Conservation (phyloP, 495 filamentous ascomycete species). For the Lasiosphaeria hispida region DNA sequence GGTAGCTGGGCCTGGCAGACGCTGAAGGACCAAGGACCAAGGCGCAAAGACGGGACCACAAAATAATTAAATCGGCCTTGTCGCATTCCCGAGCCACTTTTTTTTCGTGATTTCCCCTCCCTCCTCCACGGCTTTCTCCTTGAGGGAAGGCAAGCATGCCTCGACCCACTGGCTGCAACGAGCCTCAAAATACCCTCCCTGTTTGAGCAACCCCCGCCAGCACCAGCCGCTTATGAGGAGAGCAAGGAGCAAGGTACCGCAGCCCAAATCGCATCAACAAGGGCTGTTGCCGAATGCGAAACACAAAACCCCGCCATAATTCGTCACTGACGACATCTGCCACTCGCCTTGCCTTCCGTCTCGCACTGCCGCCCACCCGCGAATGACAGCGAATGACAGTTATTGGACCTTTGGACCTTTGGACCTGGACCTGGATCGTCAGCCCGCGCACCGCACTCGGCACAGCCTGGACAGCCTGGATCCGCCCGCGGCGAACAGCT, state of each 20-base stretch:
- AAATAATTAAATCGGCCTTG: not conserved
- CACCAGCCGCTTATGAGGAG: slow-evolving; percentile 12
- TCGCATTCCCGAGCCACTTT: slow-evolving; percentile 1
- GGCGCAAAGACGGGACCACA: slow-evolving; percentile 1
- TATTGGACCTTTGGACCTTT: slow-evolving; percentile 4
- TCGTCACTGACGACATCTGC: slow-evolving; percentile 35
- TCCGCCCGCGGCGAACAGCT: slow-evolving; percentile 5
- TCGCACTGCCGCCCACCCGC: slow-evolving; percentile 3
- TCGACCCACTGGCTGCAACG: not conserved
- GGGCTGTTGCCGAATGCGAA: slow-evolving; percentile 31
- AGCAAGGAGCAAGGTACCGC: slow-evolving; percentile 17
- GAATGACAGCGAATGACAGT: not conserved
- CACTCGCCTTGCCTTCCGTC: slow-evolving; percentile 7
- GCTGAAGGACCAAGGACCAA: slow-evolving; percentile 13
- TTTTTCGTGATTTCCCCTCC: not conserved
- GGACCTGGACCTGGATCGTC: too few relatives aligned
- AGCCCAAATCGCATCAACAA: slow-evolving; percentile 22
- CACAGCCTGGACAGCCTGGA: too few relatives aligned
- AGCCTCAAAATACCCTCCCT: not conserved
- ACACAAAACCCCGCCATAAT: slow-evolving; percentile 39
- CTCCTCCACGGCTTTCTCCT: not conserved
- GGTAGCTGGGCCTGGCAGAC: slow-evolving; percentile 6
- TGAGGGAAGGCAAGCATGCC: not conserved
- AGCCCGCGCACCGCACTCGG: too few relatives aligned
- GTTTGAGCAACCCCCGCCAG: slow-evolving; percentile 6